Evolutionary conservation across 257 asterid genomes (phyloP), one percentile per base, ranked within the genome.

Genomic region (Cordia subcordata): DNA sequence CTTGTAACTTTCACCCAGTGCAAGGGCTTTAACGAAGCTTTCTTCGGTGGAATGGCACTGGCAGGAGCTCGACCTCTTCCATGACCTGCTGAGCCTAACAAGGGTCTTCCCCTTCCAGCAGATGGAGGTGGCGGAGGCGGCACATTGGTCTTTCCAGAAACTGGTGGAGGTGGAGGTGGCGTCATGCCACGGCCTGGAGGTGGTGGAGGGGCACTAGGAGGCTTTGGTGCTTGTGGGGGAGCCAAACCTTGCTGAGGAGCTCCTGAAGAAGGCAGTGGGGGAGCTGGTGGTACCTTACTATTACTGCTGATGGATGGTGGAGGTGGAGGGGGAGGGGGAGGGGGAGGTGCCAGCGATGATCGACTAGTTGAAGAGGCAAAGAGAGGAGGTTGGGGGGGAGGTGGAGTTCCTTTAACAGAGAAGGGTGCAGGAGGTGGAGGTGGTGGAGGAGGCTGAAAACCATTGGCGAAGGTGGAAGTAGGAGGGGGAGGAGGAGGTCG

Each of bases 1-100:
- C 95, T 80, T 64, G 98, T 85, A 67, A 92, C 98, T 84, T 92
- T 92, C 37, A 86, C 92, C 98, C 98, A 92, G 61, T 92, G 96
- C 68, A 92, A 84, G 55, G 98, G 96, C 81, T 92, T 92, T 57
- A 92, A 53, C 56, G 98, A 72, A 57, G 90, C 63, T 79, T 85
- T 92, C 61, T 85, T 92, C 4, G 95, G 93, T 62, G 96, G 96
- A 66, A 85, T 92, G 47, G 88, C 72, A 67, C 80, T 87, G 55
- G 60, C 62, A 47, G 83, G 65, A 68, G 73, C 79, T 78, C 90
- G 82, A 68, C 90, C 92, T 77, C 72, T 69, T 59, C 75, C 79
- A 55, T 59, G 67, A 71, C 74, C 73, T 49, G 80, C 54, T 57
- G 83, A 60, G 60, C 72, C 75, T 56, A 81, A 46, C 56, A 70